A percentile compares a stretch with the other conserved stretches of the same genome.
Conservation (phyloP, 768 basidiomycete species). For the Tulasnella sp. region DNA sequence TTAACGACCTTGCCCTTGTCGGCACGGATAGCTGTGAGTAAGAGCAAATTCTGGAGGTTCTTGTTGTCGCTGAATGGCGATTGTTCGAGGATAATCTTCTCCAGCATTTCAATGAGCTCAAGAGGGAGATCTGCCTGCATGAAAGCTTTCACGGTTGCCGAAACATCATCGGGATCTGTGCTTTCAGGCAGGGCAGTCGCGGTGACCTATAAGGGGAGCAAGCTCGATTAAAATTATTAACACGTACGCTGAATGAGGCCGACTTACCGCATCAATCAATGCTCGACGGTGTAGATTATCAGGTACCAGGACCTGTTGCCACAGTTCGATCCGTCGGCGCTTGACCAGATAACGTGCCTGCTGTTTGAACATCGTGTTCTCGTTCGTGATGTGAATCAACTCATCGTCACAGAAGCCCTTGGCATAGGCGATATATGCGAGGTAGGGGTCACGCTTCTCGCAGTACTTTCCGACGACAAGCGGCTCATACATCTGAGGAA, state of each 20-base stretch:
- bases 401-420: slow-evolving; percentile 99
- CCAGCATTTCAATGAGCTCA: slow-evolving; percentile 91
- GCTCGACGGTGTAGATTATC: slow-evolving; percentile 89
- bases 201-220: slow-evolving; percentile 46
- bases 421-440: slow-evolving; percentile 98
- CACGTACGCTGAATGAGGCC: neutral
- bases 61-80: slow-evolving; percentile 97
- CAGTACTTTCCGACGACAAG: slow-evolving; percentile 98
- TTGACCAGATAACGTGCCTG: slow-evolving; percentile 97
- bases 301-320: slow-evolving; percentile 84
- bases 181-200: slow-evolving; percentile 93
- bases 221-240: neutral
- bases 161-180: slow-evolving; percentile 97
- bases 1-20: slow-evolving; percentile 98
- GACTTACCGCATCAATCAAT: slow-evolving; percentile 76
- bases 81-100: slow-evolving; percentile 96
- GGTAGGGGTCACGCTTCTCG: slow-evolving; percentile 93
- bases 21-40: slow-evolving; percentile 91
- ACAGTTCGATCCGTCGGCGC: slow-evolving; percentile 87
- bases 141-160: slow-evolving; percentile 97
- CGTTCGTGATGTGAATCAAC: slow-evolving; percentile 91
- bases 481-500: slow-evolving; percentile 77
- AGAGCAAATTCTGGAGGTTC: slow-evolving; percentile 87
- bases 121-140: slow-evolving; percentile 92
- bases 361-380: slow-evolving; percentile 99